Evolutionary conservation across 2,329 filamentous ascomycete genomes (phyloP), one percentile per base, ranked within the genome.

Genomic region (Geosmithia flava): DNA sequence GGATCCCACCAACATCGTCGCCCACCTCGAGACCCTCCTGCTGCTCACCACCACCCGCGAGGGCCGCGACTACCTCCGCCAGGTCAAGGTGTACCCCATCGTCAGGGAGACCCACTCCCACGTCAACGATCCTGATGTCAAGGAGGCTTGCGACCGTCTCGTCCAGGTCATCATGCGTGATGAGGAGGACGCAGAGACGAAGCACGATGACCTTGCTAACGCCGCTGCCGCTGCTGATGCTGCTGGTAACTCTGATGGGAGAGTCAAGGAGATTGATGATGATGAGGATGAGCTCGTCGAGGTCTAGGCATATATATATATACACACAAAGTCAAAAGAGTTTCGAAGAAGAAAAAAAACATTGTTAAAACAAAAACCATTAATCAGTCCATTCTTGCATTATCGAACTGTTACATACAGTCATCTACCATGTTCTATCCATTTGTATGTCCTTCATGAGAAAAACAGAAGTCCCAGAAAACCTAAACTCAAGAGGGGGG

Each of bases 91-190:
- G 1, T 98, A 98, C 63, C 87, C 90, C 0, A 81, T 97, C 44
- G 72, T 97, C 19, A 75, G 93, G 47, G 93, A 97, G 65, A 83
- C 85, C 30, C 93, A 98, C 70, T 58, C 83, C 52, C 77, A 81
- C 20, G 80, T 89, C 4, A 74, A 89, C 20, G 74, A 95, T 58
- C 88, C 94, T 44, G 82, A 74, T 16, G 87, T 97, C 2, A 75
- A 78, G 54, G 90, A 95, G 56, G 86, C 81, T 1, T 95, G 87
- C 58, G 93, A 97, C 63, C 76, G 93, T 49, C 61, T 97, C 47
- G 93, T 98, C 44, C 88, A 98, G 61, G 81, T 95, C 7, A 62
- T 95, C 51, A 88, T 89, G 80, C 74, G 87, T 49, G 87, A 89
- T 43, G 89, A 93, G 61, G 81, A 68, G 15, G 70, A 67, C 43